Evolutionary conservation across 306 rosid genomes (phyloP).

Genomic region (Trifolium pratense): DNA sequence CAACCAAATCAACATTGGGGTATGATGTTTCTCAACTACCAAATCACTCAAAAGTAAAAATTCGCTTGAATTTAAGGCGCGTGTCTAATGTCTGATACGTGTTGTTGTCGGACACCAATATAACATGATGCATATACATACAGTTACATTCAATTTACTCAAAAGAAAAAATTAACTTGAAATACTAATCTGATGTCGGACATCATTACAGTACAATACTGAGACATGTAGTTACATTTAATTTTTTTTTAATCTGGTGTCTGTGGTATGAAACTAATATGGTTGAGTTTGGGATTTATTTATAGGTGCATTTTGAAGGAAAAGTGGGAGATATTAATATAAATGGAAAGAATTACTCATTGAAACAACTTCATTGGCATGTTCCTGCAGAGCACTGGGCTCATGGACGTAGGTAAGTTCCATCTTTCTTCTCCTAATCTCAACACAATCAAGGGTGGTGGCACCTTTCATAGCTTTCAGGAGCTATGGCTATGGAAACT

Average conservation of each 20-base stretch:
- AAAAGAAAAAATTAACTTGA: no score
- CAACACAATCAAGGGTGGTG: background rate
- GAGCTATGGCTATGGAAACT: no score
- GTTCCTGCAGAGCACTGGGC: slow-evolving; percentile 82
- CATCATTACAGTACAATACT: no score
- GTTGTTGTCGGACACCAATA: background rate
- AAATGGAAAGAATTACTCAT: slow-evolving; percentile 60
- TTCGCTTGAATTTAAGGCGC: background rate
- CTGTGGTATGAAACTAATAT: slow-evolving; percentile 7
- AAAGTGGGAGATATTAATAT: slow-evolving; percentile 54
- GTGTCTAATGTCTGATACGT: background rate
- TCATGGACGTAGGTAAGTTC: slow-evolving; percentile 59
- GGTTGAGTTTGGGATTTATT: slow-evolving; percentile 1
- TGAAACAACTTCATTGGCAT: slow-evolving; percentile 88
- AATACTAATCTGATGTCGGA: no score
- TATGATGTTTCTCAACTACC: slow-evolving; percentile 29
- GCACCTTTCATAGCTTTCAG: no score
- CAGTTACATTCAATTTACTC: no score
- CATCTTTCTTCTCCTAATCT: background rate
- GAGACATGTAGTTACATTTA: no score
- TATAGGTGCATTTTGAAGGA: slow-evolving; percentile 65
- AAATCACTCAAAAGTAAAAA: background rate
- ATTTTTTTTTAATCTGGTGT: no score
- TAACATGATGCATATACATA: no score
- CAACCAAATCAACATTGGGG: slow-evolving; percentile 78